These are phyloP conservation scores for Sporisorium exsertum DNA, from an alignment of 1,284 basidiomycete genomes.

Conservation along the genomic window DNA sequence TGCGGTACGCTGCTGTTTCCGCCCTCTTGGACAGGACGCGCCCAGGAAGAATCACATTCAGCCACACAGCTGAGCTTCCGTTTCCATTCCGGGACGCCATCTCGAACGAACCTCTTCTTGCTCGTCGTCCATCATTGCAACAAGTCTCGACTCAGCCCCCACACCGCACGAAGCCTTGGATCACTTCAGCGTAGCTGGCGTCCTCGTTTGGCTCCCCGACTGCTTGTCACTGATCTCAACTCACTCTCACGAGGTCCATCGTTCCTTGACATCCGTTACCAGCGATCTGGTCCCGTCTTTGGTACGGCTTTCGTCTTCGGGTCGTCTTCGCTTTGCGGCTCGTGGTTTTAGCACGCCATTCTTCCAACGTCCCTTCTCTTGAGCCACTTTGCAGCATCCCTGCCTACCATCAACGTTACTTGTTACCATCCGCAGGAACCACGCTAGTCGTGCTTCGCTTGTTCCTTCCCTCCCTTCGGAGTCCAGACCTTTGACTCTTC, in stretches of 20 bases:
- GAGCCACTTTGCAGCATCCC: neutral
- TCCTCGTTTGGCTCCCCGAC: neutral
- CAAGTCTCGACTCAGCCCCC: no score
- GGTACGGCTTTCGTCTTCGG: neutral
- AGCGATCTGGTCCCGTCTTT: neutral
- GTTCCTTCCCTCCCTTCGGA: conserved; percentile 1
- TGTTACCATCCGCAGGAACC: conserved; percentile 22
- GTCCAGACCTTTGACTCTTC: conserved; percentile 7
- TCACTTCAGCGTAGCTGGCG: neutral
- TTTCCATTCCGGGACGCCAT: no score
- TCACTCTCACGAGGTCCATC: no score
- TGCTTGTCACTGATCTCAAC: neutral
- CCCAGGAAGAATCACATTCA: no score
- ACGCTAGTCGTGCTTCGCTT: conserved; percentile 16
- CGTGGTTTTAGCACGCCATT: conserved; percentile 7
- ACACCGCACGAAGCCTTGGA: no score
- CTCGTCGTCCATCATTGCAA: no score
- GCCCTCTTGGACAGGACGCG: neutral
- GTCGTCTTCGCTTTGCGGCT: neutral
- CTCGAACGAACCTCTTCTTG: no score
- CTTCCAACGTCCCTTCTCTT: neutral
- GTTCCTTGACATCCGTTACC: neutral
- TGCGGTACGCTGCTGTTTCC: neutral
- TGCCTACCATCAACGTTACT: neutral
- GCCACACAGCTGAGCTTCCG: no score